phyloP scores from a whole-genome alignment of 1,284 basidiomycete genomes.

The Irpex rosettiformis region DNA sequence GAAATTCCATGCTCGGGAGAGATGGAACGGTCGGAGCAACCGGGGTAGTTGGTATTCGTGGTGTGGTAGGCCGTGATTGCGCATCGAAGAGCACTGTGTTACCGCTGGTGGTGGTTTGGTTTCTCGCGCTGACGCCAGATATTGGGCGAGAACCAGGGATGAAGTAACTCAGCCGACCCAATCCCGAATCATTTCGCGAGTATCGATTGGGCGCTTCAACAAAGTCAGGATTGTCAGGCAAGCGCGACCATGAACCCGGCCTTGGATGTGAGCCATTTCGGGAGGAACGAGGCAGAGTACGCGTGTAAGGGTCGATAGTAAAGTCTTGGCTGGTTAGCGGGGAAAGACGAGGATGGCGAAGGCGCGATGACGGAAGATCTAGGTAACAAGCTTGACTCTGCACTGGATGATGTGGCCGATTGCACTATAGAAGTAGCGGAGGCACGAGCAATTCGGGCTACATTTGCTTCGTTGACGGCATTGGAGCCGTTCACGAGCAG shows the following conservation, averaged over 20 bases:
- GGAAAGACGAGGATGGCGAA: constrained; percentile 24
- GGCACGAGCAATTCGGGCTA: too few species aligned
- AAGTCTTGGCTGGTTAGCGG: constrained; percentile 17
- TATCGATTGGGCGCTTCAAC: constrained; percentile 14
- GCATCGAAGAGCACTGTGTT: constrained; percentile 61
- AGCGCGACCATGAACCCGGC: constrained; percentile 25
- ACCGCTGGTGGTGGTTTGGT: constrained; percentile 40
- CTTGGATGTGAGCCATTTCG: constrained; percentile 34
- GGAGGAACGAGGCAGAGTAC: constrained; percentile 27
- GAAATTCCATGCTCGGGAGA: constrained; percentile 18
- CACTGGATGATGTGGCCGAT: constrained; percentile 17
- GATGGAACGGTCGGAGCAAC: neutral
- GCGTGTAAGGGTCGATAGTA: constrained; percentile 25
- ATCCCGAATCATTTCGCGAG: constrained; percentile 19
- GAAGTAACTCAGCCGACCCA: constrained; percentile 33
- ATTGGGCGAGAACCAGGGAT: constrained; percentile 45
- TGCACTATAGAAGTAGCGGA: constrained; percentile 18
- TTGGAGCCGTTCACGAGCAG: too few species aligned
- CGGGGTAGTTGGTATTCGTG: constrained; percentile 31
- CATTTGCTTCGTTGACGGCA: too few species aligned
- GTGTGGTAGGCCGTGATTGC: constrained; percentile 42
- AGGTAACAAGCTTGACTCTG: constrained; percentile 20
- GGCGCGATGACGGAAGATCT: constrained; percentile 45
- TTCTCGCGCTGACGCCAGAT: constrained; percentile 51
- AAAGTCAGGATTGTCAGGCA: constrained; percentile 37